Percentiles rank a stretch among this genome's conserved stretches.
Evolutionary conservation across 768 basidiomycete genomes (phyloP).

Genomic region (Boletus reticuloceps): DNA sequence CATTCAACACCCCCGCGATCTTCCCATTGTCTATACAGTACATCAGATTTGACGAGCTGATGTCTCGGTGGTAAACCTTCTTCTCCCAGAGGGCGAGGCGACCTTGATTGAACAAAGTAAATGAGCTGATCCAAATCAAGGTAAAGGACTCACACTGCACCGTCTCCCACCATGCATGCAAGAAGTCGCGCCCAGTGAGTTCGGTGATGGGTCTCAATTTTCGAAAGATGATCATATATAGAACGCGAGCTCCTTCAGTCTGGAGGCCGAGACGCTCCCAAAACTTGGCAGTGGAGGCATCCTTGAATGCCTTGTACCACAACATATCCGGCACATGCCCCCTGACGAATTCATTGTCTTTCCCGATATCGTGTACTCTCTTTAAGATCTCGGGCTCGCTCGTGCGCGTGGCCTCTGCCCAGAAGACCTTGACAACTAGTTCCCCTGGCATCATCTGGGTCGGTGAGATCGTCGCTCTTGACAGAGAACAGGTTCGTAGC

Average conservation of each 20-base stretch:
- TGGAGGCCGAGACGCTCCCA: background rate
- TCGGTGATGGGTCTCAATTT: background rate
- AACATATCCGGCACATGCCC: no score
- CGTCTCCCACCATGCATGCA: background rate
- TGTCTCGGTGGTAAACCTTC: background rate
- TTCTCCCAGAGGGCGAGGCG: slow-evolving; percentile 7
- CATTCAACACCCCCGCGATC: background rate
- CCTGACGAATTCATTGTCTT: no score
- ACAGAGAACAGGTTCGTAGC: no score
- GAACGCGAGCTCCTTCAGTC: background rate
- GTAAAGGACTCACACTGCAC: slow-evolving; percentile 3
- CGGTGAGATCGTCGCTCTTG: no score
- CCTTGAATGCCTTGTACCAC: no score
- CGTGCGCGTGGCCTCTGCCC: no score
- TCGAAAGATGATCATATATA: background rate
- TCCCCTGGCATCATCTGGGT: no score
- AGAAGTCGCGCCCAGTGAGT: background rate
- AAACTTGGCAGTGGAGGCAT: no score
- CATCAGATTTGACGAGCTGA: slow-evolving; percentile 5
- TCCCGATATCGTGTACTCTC: no score
- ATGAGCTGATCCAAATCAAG: no score
- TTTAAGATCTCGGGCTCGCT: no score
- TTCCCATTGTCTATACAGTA: background rate
- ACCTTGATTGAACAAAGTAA: background rate
- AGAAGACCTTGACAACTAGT: no score